Percentiles rank a stretch among this genome's conserved stretches.
Conservation (phyloP, 129 eudicot genomes). For the Pseudognaphalium luteoalbum region DNA sequence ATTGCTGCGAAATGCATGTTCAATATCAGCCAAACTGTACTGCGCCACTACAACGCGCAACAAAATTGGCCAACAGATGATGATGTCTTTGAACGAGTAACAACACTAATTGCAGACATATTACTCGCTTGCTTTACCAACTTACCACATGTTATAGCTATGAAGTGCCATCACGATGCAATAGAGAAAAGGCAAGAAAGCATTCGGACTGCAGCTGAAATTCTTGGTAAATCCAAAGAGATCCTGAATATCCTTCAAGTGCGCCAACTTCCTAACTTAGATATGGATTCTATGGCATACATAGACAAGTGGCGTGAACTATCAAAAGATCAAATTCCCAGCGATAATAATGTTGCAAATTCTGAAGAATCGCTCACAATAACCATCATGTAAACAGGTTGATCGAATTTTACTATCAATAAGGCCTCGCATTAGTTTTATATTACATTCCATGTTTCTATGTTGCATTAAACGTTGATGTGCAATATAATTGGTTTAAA, state of each 20-base stretch:
- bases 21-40: constrained; percentile 1
- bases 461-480: too few species aligned
- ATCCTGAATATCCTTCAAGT: constrained; percentile 30
- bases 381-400: neutral
- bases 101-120: constrained; percentile 31
- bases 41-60: neutral
- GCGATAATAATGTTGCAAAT: neutral
- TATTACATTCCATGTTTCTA: too few species aligned
- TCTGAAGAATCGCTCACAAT: neutral
- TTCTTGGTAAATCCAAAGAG: neutral
- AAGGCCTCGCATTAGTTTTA: too few species aligned
- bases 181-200: too few species aligned
- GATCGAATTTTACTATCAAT: too few species aligned
- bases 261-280: constrained; percentile 18
- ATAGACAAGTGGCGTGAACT: constrained; percentile 35
- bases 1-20: constrained; percentile 42
- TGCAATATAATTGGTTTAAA: too few species aligned
- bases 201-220: too few species aligned
- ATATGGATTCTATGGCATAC: constrained; percentile 16
- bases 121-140: constrained; percentile 11
- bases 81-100: constrained; percentile 27
- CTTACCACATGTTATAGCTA: too few species aligned
- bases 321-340: neutral
- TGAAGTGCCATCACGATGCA: too few species aligned
- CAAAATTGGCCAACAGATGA: neutral